Conservation (phyloP, 2,329 filamentous ascomycete species). For the Mariannaea sp. region DNA sequence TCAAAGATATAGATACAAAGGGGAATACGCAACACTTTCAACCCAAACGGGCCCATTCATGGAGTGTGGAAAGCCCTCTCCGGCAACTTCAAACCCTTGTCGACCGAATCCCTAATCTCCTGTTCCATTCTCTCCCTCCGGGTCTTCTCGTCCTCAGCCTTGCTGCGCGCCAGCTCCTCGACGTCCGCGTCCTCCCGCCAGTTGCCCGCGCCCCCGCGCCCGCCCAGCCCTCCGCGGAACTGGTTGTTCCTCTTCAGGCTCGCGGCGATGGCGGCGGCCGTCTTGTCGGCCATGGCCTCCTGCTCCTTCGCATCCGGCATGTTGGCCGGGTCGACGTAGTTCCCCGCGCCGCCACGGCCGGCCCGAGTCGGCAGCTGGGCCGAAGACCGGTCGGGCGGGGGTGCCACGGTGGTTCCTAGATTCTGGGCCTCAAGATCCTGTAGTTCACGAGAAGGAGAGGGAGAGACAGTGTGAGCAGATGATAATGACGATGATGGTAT, state of each 20-base stretch:
- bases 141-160: conserved; percentile 25
- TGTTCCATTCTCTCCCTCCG: conserved; percentile 48
- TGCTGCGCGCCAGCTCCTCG: conserved; percentile 38
- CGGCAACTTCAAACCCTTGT: conserved; percentile 53
- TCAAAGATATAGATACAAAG: no score
- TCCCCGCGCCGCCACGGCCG: conserved; percentile 67
- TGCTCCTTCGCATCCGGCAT: conserved; percentile 42
- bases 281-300: conserved; percentile 43
- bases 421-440: conserved; percentile 50
- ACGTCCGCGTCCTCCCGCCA: conserved; percentile 45
- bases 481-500: no score
- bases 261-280: conserved; percentile 42
- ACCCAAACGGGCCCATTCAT: no score
- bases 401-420: conserved; percentile 28
- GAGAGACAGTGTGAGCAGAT: neutral
- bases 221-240: conserved; percentile 37
- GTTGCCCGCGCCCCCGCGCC: conserved; percentile 64
- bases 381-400: conserved; percentile 34
- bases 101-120: conserved; percentile 52
- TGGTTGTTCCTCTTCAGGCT: conserved; percentile 37
- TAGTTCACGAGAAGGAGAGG: neutral
- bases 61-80: conserved; percentile 48
- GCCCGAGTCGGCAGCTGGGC: conserved; percentile 46
- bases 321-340: conserved; percentile 53
- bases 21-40: no score